Percentiles rank a stretch among this genome's conserved stretches.
Evolutionary conservation across 2,329 filamentous ascomycete genomes (phyloP).

Genomic region (Colletotrichum sp.): DNA sequence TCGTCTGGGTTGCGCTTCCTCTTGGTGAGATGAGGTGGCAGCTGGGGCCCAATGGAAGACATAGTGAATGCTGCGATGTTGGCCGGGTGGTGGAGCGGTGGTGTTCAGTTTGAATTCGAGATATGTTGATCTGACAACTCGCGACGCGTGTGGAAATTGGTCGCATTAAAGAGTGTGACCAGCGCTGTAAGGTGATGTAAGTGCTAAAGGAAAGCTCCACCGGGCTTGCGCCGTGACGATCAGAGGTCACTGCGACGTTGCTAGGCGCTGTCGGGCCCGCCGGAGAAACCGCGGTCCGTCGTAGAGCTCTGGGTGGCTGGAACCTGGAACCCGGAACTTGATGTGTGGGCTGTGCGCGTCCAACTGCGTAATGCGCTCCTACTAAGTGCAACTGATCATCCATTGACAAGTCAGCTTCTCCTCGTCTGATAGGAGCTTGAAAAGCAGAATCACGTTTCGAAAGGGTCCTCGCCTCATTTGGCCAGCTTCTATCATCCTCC

Average conservation of each 20-base stretch:
- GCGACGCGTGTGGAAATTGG: not conserved
- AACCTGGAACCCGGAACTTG: slow-evolving; percentile 20
- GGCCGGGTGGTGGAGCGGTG: not conserved
- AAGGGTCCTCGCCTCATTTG: not conserved
- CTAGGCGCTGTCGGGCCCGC: not conserved
- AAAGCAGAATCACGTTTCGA: not conserved
- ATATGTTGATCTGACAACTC: not conserved
- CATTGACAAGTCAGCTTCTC: not conserved
- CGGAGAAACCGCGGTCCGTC: slow-evolving; percentile 18
- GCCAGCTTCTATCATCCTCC: not conserved
- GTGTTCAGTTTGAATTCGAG: not conserved
- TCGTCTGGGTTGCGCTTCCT: slow-evolving; percentile 61
- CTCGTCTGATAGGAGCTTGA: slow-evolving; percentile 8
- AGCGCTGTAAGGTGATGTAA: not conserved
- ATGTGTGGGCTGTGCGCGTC: slow-evolving; percentile 9
- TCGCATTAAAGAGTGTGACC: not conserved
- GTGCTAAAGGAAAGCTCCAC: not conserved
- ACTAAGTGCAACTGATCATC: not conserved
- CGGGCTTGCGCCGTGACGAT: not conserved
- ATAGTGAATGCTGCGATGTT: slow-evolving; percentile 45
- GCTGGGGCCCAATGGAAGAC: slow-evolving; percentile 72
- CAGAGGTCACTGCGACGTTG: not conserved
- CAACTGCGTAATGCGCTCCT: slow-evolving; percentile 18
- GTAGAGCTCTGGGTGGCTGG: slow-evolving; percentile 5
- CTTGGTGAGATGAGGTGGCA: slow-evolving; percentile 72